Base-by-base conservation (phyloP, 208 protist genomes). In the Trypanosoma scelopori region DNA sequence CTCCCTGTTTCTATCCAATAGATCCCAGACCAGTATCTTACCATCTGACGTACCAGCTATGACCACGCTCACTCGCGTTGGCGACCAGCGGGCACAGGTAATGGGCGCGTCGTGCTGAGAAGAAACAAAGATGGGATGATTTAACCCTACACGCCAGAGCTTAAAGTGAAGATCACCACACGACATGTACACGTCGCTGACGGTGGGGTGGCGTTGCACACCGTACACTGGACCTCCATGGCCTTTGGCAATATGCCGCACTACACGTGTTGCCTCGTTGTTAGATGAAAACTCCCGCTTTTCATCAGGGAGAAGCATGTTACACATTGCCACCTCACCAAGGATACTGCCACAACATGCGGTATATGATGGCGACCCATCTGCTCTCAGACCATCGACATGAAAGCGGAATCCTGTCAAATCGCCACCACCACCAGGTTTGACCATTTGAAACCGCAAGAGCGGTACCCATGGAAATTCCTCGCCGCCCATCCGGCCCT, bases 1-100 rank as follows among this genome's bases (percentile, higher is more conserved):
- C 50, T 96, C 89, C 43, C 81, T 79, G 68, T 90, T 94, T 68
- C 91, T 85, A 70, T 97, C 93, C 12, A 97, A 82, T 55, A 97
- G 64, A 69, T 97, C 93, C 88, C 89, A 97, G 20, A 95, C 86
- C 51, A 87, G 78, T 30, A 97, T 66, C 71, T 88, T 88, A 55
- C 93, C 93, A 65, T 96, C 81, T 18, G 65, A 53, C 20, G 81
- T 93, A 37, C 91, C 93, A 15, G 95, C 77, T 25, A 96, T 65
- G 27, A 96, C 63, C 0, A 97, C 70, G 22, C 79, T 83, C 1
- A 88, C 76, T 9, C 93, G 83, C 15, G 78, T 87, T 1, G 93
- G 89, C 7, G 88, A 90, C 91, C 93, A 97, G 23, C 79, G 74
- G 13, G 90, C 93, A 56, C 87, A 93, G 7, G 84, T 94, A 5